Conservation (phyloP, 495 filamentous ascomycete genomes). For the Pseudomonodictys pantanalensis region DNA sequence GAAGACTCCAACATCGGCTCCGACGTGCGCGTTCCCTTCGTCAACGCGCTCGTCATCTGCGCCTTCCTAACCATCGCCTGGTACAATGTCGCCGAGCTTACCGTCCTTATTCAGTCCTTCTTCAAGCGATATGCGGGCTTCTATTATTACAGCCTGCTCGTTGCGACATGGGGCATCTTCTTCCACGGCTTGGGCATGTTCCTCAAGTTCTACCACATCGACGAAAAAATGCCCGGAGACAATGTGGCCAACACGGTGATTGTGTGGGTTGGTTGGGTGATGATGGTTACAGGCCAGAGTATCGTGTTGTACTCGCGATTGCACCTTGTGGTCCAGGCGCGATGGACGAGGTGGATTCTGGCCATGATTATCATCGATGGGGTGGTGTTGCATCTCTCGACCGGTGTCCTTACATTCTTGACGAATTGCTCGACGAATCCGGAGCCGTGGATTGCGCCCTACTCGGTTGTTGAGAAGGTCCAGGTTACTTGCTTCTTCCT, state of each 20-base stretch:
- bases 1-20: conserved; percentile 4
- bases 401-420: conserved; percentile 3
- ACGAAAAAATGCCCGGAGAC: background rate
- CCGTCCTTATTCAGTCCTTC: conserved; percentile 14
- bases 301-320: conserved; percentile 31
- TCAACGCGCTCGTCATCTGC: conserved; percentile 8
- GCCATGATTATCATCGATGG: conserved; percentile 30
- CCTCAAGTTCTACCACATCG: conserved; percentile 19
- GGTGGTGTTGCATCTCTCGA: conserved; percentile 16
- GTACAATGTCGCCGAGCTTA: conserved; percentile 25
- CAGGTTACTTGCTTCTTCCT: conserved; percentile 20
- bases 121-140: conserved; percentile 27
- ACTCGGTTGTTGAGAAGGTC: conserved; percentile 9
- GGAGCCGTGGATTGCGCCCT: background rate
- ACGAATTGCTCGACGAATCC: conserved; percentile 6
- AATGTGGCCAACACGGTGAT: conserved; percentile 8
- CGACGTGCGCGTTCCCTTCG: conserved; percentile 3
- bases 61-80: conserved; percentile 5
- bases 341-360: conserved; percentile 15
- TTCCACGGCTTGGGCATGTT: conserved; percentile 17
- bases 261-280: conserved; percentile 14
- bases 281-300: conserved; percentile 29
- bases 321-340: conserved; percentile 16
- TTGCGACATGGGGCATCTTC: conserved; percentile 24
- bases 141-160: conserved; percentile 22